These are phyloP conservation scores for Cucurbita argyrosperma DNA, from an alignment of 306 rosid genomes.

Conservation along the genomic window DNA sequence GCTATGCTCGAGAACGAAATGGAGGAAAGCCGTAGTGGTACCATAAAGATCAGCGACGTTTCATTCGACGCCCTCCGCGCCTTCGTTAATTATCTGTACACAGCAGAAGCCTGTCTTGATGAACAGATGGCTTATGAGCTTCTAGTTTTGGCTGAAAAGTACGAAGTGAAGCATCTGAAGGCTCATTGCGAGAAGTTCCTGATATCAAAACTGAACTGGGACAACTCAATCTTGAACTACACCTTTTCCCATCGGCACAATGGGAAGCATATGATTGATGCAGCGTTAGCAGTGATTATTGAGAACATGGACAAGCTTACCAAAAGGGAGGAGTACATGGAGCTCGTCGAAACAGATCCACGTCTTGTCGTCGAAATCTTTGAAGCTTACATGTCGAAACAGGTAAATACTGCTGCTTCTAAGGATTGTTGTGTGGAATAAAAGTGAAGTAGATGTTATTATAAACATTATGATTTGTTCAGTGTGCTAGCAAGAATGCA, in stretches of 20 bases:
- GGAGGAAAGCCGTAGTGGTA: constrained; percentile 74
- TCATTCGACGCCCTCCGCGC: constrained; percentile 53
- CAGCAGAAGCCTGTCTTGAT: constrained; percentile 58
- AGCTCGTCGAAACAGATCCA: constrained; percentile 55
- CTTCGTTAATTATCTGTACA: constrained; percentile 63
- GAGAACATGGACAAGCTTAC: constrained; percentile 57
- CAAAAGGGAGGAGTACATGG: constrained; percentile 42
- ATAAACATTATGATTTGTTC: not conserved
- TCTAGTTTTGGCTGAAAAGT: constrained; percentile 58
- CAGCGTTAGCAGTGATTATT: constrained; percentile 39
- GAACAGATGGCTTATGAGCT: constrained; percentile 62
- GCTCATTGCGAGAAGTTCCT: constrained; percentile 50
- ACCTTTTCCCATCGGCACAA: constrained; percentile 65
- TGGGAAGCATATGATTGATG: constrained; percentile 40
- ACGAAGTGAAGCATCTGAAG: constrained; percentile 72
- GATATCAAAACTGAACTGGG: constrained; percentile 49
- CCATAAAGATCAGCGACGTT: constrained; percentile 58
- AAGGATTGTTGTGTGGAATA: constrained; percentile 11
- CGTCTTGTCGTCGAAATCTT: constrained; percentile 62
- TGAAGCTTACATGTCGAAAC: constrained; percentile 57
- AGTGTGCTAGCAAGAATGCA: not conserved
- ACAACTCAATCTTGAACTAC: constrained; percentile 40
- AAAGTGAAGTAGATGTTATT: constrained; percentile 1
- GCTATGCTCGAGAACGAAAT: constrained; percentile 83
- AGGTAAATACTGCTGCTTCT: constrained; percentile 50